Percentiles rank a stretch among this genome's conserved stretches.
These are phyloP conservation scores for Musa balbisiana DNA, from an alignment of 202 grass and related monocot genomes.

Conservation along the genomic window DNA sequence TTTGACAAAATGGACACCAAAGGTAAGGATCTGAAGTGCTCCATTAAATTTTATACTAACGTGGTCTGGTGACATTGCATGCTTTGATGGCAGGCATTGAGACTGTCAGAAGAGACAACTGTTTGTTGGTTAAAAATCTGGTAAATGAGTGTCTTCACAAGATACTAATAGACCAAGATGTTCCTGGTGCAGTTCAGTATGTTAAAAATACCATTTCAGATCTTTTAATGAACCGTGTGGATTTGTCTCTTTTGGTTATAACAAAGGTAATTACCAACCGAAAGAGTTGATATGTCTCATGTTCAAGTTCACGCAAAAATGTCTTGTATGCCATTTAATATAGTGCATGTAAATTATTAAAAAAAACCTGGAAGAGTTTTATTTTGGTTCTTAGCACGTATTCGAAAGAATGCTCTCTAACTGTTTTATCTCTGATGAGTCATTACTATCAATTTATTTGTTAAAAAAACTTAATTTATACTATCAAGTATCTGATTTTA, in stretches of 20 bases:
- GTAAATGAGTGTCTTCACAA: slow-evolving; percentile 94
- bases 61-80: neutral
- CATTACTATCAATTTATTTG: neutral
- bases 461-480: neutral
- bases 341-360: no score
- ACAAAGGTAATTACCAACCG: slow-evolving; percentile 57
- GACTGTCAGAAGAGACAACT: slow-evolving; percentile 98
- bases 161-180: slow-evolving; percentile 77
- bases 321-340: no score
- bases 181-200: slow-evolving; percentile 90
- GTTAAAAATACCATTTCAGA: slow-evolving; percentile 98
- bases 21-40: slow-evolving; percentile 38
- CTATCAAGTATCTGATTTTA: neutral
- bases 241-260: slow-evolving; percentile 98
- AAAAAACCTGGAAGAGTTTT: no score
- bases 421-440: neutral
- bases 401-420: no score
- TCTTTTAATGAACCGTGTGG: slow-evolving; percentile 95
- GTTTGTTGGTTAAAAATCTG: slow-evolving; percentile 96
- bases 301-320: neutral
- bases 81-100: slow-evolving; percentile 63
- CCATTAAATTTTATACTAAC: slow-evolving; percentile 2
- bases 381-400: neutral
- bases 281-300: neutral
- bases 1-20: slow-evolving; percentile 99